These are phyloP conservation scores for Torulaspora delbrueckii DNA, from an alignment of 805 yeast species.

Conservation along the genomic window DNA sequence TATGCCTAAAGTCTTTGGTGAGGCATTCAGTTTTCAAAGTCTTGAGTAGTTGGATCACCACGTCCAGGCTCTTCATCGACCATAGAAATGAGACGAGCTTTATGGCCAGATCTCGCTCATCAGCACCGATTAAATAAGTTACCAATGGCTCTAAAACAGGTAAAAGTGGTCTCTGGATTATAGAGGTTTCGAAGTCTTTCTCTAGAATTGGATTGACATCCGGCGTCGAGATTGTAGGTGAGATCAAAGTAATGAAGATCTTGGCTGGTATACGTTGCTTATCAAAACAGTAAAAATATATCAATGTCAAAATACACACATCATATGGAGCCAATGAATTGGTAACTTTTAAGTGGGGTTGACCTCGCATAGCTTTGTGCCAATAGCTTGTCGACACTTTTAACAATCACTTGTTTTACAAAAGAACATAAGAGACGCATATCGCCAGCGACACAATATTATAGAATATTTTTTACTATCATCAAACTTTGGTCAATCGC, in stretches of 20 bases:
- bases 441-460: neutral
- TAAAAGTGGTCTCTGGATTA: slow-evolving; percentile 17
- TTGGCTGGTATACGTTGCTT: slow-evolving; percentile 9
- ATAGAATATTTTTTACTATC: neutral
- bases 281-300: slow-evolving; percentile 19
- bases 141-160: slow-evolving; percentile 18
- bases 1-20: slow-evolving; percentile 9
- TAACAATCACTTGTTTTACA: neutral
- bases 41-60: slow-evolving; percentile 9
- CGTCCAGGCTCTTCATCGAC: slow-evolving; percentile 16
- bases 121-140: slow-evolving; percentile 5
- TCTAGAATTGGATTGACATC: slow-evolving; percentile 21
- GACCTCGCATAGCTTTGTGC: slow-evolving; percentile 1
- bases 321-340: slow-evolving; percentile 27
- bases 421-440: neutral
- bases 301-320: slow-evolving; percentile 19
- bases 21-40: slow-evolving; percentile 14
- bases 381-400: neutral
- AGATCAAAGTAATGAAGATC: slow-evolving; percentile 18
- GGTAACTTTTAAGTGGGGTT: slow-evolving; percentile 6
- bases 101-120: slow-evolving; percentile 8
- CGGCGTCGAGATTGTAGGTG: slow-evolving; percentile 19
- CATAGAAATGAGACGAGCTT: slow-evolving; percentile 8
- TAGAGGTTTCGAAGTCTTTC: slow-evolving; percentile 5
- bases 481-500: too few species aligned